Conservation (phyloP, 257 asterid species). For the Salvia hispanica region DNA sequence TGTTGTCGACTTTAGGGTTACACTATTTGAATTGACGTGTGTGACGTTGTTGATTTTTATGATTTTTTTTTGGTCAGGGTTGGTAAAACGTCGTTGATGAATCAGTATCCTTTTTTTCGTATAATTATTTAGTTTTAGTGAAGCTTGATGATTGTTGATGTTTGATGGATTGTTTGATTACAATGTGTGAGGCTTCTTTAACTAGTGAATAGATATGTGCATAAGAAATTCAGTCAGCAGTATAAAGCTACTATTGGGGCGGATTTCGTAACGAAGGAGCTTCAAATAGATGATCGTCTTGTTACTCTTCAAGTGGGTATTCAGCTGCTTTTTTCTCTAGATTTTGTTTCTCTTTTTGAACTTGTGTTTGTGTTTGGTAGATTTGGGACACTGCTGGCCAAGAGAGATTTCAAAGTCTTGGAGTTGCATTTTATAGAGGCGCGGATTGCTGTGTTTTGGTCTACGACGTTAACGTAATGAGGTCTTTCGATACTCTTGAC, state of each 20-base stretch:
- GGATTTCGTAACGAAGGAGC: conserved; percentile 96
- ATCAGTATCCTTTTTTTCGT: conserved; percentile 67
- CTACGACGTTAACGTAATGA: conserved; percentile 87
- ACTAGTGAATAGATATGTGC: conserved; percentile 69
- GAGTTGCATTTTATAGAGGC: conserved; percentile 96
- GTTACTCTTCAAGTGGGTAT: conserved; percentile 89
- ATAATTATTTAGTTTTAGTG: not conserved
- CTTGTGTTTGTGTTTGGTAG: conserved; percentile 45
- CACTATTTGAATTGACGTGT: conserved; percentile 4
- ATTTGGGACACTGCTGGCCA: conserved; percentile 99
- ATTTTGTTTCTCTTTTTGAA: conserved; percentile 1
- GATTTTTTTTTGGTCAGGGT: conserved; percentile 59
- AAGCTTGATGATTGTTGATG: too few relatives aligned
- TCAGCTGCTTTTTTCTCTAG: not conserved
- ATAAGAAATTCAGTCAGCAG: conserved; percentile 95
- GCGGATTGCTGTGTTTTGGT: conserved; percentile 96
- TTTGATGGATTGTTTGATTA: conserved; percentile 6
- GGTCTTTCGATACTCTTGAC: conserved; percentile 89
- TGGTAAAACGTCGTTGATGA: conserved; percentile 98
- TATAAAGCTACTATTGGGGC: conserved; percentile 99
- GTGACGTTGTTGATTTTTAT: conserved; percentile 4
- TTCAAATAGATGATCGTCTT: conserved; percentile 86
- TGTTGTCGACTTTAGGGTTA: conserved; percentile 29
- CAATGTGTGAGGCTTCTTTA: conserved; percentile 40
- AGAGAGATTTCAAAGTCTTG: conserved; percentile 97